Conservation (phyloP, 352 stramenopile genomes). For the Phytophthora colocasiae region DNA sequence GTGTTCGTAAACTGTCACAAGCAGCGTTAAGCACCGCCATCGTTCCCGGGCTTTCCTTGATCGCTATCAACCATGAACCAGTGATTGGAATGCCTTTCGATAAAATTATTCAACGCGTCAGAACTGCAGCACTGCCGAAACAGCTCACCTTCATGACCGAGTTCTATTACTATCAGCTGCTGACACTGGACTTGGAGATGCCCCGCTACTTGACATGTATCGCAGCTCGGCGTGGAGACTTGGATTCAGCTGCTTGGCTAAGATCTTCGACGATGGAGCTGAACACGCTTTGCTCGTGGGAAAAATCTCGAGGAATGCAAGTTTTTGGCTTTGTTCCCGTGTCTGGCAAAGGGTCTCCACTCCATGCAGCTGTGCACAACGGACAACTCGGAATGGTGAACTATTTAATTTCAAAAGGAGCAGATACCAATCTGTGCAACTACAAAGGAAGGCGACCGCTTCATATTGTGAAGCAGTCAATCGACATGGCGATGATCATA, state of each 20-base stretch:
- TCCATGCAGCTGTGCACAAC: slow-evolving; percentile 70
- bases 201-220: slow-evolving; percentile 82
- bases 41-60: slow-evolving; percentile 72
- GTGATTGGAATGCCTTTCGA: slow-evolving; percentile 82
- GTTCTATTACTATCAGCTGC: slow-evolving; percentile 87
- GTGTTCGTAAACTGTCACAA: slow-evolving; percentile 81
- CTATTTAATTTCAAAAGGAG: slow-evolving; percentile 60
- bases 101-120: slow-evolving; percentile 74
- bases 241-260: slow-evolving; percentile 71
- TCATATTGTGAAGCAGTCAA: slow-evolving; percentile 62
- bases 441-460: slow-evolving; percentile 65
- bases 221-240: slow-evolving; percentile 72
- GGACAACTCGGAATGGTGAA: slow-evolving; percentile 72
- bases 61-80: slow-evolving; percentile 85
- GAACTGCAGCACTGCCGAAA: slow-evolving; percentile 75
- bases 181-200: slow-evolving; percentile 80
- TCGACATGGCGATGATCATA: slow-evolving; percentile 74
- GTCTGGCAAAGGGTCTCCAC: slow-evolving; percentile 55
- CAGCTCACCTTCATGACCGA: slow-evolving; percentile 85
- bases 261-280: slow-evolving; percentile 59
- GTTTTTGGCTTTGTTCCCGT: slow-evolving; percentile 73
- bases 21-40: slow-evolving; percentile 77
- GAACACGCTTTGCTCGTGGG: slow-evolving; percentile 76
- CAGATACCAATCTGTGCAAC: slow-evolving; percentile 69
- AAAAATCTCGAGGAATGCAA: slow-evolving; percentile 72